Evolutionary conservation across 2,329 filamentous ascomycete species (phyloP).

Genomic region (Talaromyces sp.): DNA sequence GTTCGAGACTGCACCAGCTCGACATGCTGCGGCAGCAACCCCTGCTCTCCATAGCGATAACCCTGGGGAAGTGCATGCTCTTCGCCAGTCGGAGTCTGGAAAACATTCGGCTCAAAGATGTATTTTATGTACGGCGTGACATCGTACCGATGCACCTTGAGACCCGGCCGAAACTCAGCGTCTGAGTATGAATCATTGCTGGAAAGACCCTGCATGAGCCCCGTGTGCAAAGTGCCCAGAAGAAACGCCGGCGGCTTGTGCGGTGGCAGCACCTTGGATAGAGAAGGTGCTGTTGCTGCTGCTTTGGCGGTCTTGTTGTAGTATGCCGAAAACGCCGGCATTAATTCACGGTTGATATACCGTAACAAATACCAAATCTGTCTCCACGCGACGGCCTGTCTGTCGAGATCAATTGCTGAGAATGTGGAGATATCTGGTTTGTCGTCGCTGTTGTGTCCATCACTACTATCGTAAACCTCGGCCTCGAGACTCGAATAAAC

Average conservation of each 20-base stretch:
- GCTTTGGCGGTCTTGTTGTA: not conserved
- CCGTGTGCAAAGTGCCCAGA: constrained; percentile 33
- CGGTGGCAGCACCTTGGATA: constrained; percentile 16
- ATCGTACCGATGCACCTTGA: constrained; percentile 25
- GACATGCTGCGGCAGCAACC: constrained; percentile 26
- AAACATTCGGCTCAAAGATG: constrained; percentile 23
- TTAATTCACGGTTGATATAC: constrained; percentile 20
- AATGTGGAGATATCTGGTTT: constrained; percentile 15
- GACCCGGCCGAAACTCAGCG: constrained; percentile 13
- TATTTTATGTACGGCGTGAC: constrained; percentile 32
- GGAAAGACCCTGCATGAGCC: constrained; percentile 24
- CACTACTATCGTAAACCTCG: constrained; percentile 8
- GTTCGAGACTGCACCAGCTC: constrained; percentile 36
- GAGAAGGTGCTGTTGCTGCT: not conserved
- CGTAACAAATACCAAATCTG: constrained; percentile 25
- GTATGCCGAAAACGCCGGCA: constrained; percentile 23
- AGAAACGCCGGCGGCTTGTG: constrained; percentile 27
- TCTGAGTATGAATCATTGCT: constrained; percentile 14
- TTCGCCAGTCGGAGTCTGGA: constrained; percentile 6
- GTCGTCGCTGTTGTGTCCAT: not conserved
- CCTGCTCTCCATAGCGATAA: constrained; percentile 26
- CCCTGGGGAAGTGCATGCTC: constrained; percentile 21
- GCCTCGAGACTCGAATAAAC: constrained; percentile 38
- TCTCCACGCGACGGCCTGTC: constrained; percentile 15
- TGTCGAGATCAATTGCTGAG: constrained; percentile 2